Evolutionary conservation across 1,284 basidiomycete species (phyloP).

Genomic region (Leucoagaricus sp.): DNA sequence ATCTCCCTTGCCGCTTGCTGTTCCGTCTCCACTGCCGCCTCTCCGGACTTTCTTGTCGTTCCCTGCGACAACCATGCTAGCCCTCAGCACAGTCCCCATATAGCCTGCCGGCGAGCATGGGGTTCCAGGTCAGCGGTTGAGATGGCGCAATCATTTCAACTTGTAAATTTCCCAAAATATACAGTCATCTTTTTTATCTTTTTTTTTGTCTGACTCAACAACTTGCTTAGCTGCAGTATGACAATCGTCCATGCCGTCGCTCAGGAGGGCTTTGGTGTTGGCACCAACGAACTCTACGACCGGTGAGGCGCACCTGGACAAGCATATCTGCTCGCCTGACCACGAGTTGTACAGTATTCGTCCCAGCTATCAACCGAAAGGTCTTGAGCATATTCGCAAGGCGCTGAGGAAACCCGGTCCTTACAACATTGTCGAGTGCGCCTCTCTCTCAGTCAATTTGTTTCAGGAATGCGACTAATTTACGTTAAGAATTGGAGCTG

Average conservation of each 20-base stretch:
- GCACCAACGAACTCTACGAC: constrained; percentile 78
- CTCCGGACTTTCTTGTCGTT: neutral
- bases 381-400: constrained; percentile 56
- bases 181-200: no score
- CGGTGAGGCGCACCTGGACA: constrained; percentile 37
- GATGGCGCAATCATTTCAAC: constrained; percentile 7
- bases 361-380: constrained; percentile 67
- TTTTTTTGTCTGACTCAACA: neutral
- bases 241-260: constrained; percentile 55
- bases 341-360: constrained; percentile 51
- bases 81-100: no score
- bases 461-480: neutral
- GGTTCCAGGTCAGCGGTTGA: neutral
- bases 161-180: no score
- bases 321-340: no score
- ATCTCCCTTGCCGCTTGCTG: constrained; percentile 4
- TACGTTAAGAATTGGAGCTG: constrained; percentile 58
- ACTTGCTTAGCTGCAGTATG: constrained; percentile 14
- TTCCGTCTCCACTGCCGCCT: neutral
- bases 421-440: constrained; percentile 71
- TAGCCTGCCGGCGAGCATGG: neutral
- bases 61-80: no score
- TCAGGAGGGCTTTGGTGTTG: constrained; percentile 64
- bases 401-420: constrained; percentile 39
- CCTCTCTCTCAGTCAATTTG: constrained; percentile 10